Evolutionary conservation across 306 rosid genomes (phyloP).

Genomic region (Dalbergia oliveri): DNA sequence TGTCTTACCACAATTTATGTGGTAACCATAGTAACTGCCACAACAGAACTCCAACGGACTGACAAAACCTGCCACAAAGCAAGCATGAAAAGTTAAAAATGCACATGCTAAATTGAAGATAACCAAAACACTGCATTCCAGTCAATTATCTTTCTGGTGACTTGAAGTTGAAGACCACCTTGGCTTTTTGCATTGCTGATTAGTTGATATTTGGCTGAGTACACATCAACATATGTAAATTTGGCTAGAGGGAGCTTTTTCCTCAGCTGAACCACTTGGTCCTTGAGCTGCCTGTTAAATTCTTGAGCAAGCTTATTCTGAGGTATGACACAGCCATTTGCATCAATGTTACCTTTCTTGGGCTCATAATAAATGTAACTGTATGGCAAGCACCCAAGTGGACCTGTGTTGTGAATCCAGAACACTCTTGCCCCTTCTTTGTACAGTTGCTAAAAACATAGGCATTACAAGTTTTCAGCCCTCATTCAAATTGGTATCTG

Average conservation of each 20-base stretch:
- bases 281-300: slow-evolving; percentile 75
- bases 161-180: slow-evolving; percentile 52
- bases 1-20: slow-evolving; percentile 70
- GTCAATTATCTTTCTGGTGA: slow-evolving; percentile 4
- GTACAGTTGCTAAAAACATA: slow-evolving; percentile 67
- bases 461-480: slow-evolving; percentile 17
- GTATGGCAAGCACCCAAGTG: slow-evolving; percentile 83
- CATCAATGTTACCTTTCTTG: slow-evolving; percentile 65
- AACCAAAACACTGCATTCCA: slow-evolving; percentile 2
- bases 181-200: slow-evolving; percentile 62
- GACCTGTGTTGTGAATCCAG: slow-evolving; percentile 88
- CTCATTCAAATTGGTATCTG: neutral
- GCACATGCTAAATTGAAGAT: neutral
- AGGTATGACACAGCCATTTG: slow-evolving; percentile 71
- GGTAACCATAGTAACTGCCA: slow-evolving; percentile 80
- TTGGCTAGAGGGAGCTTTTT: slow-evolving; percentile 61
- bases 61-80: slow-evolving; percentile 70
- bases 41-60: slow-evolving; percentile 84
- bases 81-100: slow-evolving; percentile 1
- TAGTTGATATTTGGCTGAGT: slow-evolving; percentile 71
- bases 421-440: slow-evolving; percentile 79
- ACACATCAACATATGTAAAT: slow-evolving; percentile 73
- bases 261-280: slow-evolving; percentile 52
- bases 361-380: slow-evolving; percentile 54
- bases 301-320: slow-evolving; percentile 79